Base-by-base conservation (phyloP, 208 protist genomes). In the Leishmania mexicana region DNA sequence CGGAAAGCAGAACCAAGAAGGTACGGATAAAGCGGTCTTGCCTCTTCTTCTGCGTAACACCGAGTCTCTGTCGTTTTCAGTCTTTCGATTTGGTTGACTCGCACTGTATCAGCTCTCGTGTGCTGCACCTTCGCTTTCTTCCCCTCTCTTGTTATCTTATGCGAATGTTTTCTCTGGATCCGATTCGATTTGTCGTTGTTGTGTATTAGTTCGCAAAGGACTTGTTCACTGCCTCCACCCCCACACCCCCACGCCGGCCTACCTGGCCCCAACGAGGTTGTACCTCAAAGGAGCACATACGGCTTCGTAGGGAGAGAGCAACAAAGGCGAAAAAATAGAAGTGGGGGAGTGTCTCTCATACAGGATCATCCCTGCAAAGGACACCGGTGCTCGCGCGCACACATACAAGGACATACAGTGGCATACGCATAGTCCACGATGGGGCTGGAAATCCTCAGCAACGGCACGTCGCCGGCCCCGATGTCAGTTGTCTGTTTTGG, bases 401-500 rank as follows among this genome's bases (percentile, higher is more conserved):
- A 71, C 58, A 85, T 24, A 78, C 71, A 81, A 40, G 24, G 13
- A 81, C 42, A 17, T 45, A 78, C 45, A 57, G 21, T 47, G 40
- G 35, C 53, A 31, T 28, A 62, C 3, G 5, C 17, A 67, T n/a
- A 31, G 8, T 21, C 0, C n/a, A 74, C 51, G 31, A 86, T 86
- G 83, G 73, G 72, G 5, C 82, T 74, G 68, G 75, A 86, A 11
- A 53, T 45, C 42, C 19, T 31, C 49, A 31, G 42, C 68, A 65
- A 67, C 3, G 67, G 62, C 35, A 64, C 67, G 8, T 31, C 40
- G 49, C 31, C 71, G 19, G 53, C 40, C 53, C 19, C 73, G 5
- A 64, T 76, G 17, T 81, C 78, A 47, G 54, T 94, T 38, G 19
- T 97, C 73, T 94, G 93, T 84, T 91, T 97, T 60, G 94, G 94